A percentile compares a stretch with the other conserved stretches of the same genome.
These are phyloP conservation scores for Tetrapisispora taiwanensis DNA, from an alignment of 805 yeast genomes.

Conservation along the genomic window DNA sequence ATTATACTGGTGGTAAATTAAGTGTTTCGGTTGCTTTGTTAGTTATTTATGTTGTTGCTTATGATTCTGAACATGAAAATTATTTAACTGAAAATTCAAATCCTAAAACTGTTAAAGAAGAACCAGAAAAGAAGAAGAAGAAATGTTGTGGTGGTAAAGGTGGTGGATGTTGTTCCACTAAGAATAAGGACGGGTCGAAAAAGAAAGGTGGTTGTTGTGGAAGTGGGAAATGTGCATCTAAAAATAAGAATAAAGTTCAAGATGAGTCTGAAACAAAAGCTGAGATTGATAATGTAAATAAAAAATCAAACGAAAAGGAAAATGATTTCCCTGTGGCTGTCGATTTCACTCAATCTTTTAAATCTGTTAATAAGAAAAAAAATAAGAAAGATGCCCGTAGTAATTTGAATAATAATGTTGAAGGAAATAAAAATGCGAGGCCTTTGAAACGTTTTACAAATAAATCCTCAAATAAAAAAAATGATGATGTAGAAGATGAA, in stretches of 20 bases:
- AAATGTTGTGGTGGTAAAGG: conserved; percentile 18
- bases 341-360: conserved; percentile 34
- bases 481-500: conserved; percentile 18
- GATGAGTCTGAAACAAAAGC: conserved; percentile 11
- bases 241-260: conserved; percentile 11
- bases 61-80: conserved; percentile 3
- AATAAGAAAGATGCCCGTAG: conserved; percentile 30
- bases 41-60: conserved; percentile 19
- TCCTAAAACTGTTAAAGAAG: neutral
- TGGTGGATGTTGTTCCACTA: conserved; percentile 12
- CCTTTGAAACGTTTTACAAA: conserved; percentile 3
- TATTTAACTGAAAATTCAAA: neutral
- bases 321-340: conserved; percentile 19
- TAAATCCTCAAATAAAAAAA: neutral
- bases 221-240: conserved; percentile 15
- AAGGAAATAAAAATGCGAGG: neutral
- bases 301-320: neutral
- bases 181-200: conserved; percentile 1
- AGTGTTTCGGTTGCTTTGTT: conserved; percentile 26
- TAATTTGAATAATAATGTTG: conserved; percentile 18
- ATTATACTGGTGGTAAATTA: conserved; percentile 30
- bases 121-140: conserved; percentile 9
- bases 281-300: conserved; percentile 12
- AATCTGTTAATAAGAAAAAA: conserved; percentile 19
- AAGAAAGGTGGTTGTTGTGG: conserved; percentile 28